Evolutionary conservation across 1,284 basidiomycete genomes (phyloP), one percentile per base, ranked within the genome.

Genomic region (Apiotrichum akiyoshidainum): DNA sequence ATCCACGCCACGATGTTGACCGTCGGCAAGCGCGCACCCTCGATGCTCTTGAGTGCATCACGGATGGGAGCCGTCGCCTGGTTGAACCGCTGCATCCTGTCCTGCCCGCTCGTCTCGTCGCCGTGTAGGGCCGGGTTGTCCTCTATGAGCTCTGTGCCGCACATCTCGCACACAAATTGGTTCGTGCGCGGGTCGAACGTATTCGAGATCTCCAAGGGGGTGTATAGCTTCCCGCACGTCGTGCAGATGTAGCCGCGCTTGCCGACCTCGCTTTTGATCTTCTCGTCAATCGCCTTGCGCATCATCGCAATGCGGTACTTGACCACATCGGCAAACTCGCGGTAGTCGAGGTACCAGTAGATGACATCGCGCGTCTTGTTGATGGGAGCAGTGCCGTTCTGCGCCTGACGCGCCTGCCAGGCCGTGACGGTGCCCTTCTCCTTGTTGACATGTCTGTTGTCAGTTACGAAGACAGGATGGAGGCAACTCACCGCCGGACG

Each of bases 231-330:
- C 63, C 85, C 85, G 80, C 95, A 99, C 63, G 87, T 85, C 0
- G 93, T 88, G 75, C 95, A 99, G 52, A 96, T 85, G 76, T 95
- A 99, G 13, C 95, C 96, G 76, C 95, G 91, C 73, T 92, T 91
- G 65, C 95, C 92, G 57, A 96, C 85, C 80, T 95, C 91, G 90
- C 66, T 89, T 61, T 73, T 87, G 63, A 93, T 80, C 57, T 87
- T 86, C 45, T 88, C 86, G 60, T 99, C 94, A 65, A 99, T 93
- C 57, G 86, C 85, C 61, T 87, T 84, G 64, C 89, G 85, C 87
- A 99, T 96, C 72, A 90, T 89, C n/a, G 92, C 90, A 60, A 99
- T 86, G 40, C 93, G 84, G 90, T 95, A 99, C 78, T 98, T 97
- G 73, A 95, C 90, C 50, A 98, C 92, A 74, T 99, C 93, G 78